These are phyloP conservation scores for Neospermospora avenae DNA, from an alignment of 2,329 filamentous ascomycete species.

Conservation along the genomic window DNA sequence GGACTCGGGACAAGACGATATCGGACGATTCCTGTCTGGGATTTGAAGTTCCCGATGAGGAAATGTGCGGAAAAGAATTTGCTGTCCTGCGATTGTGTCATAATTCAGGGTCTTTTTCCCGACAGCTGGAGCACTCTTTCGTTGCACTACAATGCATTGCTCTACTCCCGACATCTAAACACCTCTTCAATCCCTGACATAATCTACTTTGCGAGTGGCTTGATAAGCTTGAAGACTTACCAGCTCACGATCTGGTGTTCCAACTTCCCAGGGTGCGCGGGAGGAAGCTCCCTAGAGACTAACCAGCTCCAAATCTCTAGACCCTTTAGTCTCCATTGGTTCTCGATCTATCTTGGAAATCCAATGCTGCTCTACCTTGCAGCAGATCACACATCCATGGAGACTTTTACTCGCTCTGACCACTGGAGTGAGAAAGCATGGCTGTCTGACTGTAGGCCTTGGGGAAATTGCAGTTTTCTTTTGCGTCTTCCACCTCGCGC, in stretches of 20 bases:
- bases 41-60: not conserved
- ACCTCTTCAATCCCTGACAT: not conserved
- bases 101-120: not conserved
- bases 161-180: slow-evolving; percentile 18
- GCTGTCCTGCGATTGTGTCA: not conserved
- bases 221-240: not conserved
- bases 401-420: slow-evolving; percentile 1
- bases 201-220: slow-evolving; percentile 5
- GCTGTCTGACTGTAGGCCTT: slow-evolving; percentile 6
- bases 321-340: not conserved
- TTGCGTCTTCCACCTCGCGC: slow-evolving; percentile 7
- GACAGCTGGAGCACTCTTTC: slow-evolving; percentile 7
- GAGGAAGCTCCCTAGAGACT: not conserved
- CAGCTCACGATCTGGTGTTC: not conserved
- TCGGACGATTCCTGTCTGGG: not conserved
- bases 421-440: not conserved
- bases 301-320: not conserved
- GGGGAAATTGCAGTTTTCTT: slow-evolving; percentile 14
- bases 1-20: no score
- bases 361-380: slow-evolving; percentile 7
- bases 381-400: slow-evolving; percentile 10
- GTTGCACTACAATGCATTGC: slow-evolving; percentile 14
- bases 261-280: not conserved
- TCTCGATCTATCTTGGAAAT: not conserved
- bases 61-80: not conserved